Evolutionary conservation across 1,284 basidiomycete species (phyloP).

Genomic region (Pisolithus thermaeus): DNA sequence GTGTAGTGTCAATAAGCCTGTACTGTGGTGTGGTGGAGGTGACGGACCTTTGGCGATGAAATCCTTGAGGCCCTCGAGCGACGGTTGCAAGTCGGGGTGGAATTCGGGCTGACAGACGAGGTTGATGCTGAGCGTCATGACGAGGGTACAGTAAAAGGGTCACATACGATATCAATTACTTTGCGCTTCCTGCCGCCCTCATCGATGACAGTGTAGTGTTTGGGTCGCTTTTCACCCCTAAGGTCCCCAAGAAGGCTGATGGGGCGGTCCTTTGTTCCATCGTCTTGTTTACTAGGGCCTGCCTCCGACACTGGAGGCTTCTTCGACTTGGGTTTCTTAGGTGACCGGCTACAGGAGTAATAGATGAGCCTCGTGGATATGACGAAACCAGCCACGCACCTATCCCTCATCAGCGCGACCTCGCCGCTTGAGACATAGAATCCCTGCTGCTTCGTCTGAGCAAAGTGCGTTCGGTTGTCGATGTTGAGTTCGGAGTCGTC

Average conservation of each 20-base stretch:
- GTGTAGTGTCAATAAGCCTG: not conserved
- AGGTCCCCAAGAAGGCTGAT: conserved; percentile 35
- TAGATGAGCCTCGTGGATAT: conserved; percentile 10
- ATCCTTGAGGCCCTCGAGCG: conserved; percentile 56
- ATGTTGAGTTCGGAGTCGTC: conserved; percentile 93
- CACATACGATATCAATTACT: conserved; percentile 55
- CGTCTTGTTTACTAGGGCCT: conserved; percentile 23
- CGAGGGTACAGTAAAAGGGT: not conserved
- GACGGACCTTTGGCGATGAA: conserved; percentile 52
- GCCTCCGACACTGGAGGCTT: conserved; percentile 28
- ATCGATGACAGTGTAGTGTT: conserved; percentile 42
- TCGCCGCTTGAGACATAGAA: conserved; percentile 89
- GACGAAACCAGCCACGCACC: conserved; percentile 32
- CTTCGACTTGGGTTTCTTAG: conserved; percentile 67
- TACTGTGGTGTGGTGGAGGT: not conserved
- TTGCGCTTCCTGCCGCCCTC: conserved; percentile 64
- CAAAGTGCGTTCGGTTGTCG: conserved; percentile 87
- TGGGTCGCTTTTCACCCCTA: conserved; percentile 41
- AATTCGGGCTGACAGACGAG: conserved; percentile 44
- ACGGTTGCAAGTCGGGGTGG: conserved; percentile 60
- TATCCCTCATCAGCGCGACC: conserved; percentile 79
- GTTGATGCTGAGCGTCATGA: not conserved
- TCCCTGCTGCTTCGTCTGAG: conserved; percentile 90
- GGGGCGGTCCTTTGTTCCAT: conserved; percentile 50
- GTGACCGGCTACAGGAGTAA: conserved; percentile 32